Evolutionary conservation across 306 rosid species (phyloP), one percentile per base, ranked within the genome.

Genomic region (Urtica urens): DNA sequence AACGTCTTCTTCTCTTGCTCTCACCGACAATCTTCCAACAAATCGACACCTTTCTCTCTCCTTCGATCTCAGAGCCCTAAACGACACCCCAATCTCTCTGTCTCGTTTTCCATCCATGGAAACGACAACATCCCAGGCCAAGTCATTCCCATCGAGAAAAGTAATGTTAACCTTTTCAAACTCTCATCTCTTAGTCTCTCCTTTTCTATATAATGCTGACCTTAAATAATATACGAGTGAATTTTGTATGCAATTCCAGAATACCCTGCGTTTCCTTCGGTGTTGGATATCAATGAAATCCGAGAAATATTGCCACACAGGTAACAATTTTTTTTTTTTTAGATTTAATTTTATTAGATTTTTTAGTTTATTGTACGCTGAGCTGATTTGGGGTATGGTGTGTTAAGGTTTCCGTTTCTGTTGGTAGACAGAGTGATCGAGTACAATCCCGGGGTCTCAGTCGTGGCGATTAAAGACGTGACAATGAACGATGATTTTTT

Each of bases 401-500:
- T n/a, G n/a, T n/a, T n/a, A n/a, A 87, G 96, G 75, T 87, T 82
- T 72, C 96, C 96, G 17, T 82, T 87, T 71, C 96, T 87, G 65
- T 71, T 87, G 33, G 96, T 87, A 37, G 94, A 87, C 67, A 87
- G 94, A 75, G 94, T 71, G 53, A 71, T 71, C 20, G 76, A 71
- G 28, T 65, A 53, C 49, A 71, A 71, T 51, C 76, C 76, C 6
- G 76, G 76, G 30, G 68, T 71, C 31, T 71, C 76, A 23, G 76
- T 60, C 38, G 76, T 71, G 54, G 76, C 64, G 44, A 71, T 71
- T 3, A 71, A 71, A 64, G 65, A 71, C 60, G 72, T 71, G n/a
- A 83, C 96, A 9, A 87, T 87, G 33, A 87, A 87, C 71, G 96
- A 87, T 42, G 80, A 80, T 60, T 87, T 87, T 58, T 87, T 87